Evolutionary conservation across 495 filamentous ascomycete genomes (phyloP).

Genomic region (Poronia punctata): DNA sequence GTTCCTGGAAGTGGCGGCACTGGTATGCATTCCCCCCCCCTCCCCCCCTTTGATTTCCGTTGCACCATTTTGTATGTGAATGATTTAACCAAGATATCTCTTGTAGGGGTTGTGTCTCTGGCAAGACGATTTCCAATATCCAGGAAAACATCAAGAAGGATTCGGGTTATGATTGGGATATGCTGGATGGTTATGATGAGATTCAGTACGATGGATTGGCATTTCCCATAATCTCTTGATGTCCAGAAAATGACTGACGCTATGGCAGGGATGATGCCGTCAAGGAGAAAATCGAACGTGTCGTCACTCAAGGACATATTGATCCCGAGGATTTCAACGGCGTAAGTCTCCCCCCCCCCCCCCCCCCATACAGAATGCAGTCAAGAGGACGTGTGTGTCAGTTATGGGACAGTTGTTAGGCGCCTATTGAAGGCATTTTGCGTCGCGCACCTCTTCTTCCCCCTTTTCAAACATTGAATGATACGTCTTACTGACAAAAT

Average conservation of each 20-base stretch:
- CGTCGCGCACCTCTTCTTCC: too few relatives aligned
- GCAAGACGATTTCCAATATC: conserved; percentile 51
- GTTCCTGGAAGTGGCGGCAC: conserved; percentile 62
- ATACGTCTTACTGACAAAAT: conserved; percentile 3
- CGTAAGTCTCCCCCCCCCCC: conserved; percentile 51
- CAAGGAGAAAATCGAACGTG: conserved; percentile 56
- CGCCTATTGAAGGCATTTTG: too few relatives aligned
- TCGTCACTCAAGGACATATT: conserved; percentile 63
- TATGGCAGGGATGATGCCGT: conserved; percentile 35
- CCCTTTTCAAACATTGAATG: too few relatives aligned
- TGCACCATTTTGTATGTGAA: too few relatives aligned
- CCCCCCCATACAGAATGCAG: too few relatives aligned
- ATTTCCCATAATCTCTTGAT: background rate
- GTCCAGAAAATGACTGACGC: conserved; percentile 3
- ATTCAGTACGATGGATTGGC: conserved; percentile 33
- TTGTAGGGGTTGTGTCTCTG: conserved; percentile 74
- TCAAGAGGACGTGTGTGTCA: too few relatives aligned
- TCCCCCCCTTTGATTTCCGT: too few relatives aligned
- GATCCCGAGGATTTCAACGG: conserved; percentile 72
- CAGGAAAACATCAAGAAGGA: conserved; percentile 34
- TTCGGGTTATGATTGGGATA: conserved; percentile 35
- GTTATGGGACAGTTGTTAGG: too few relatives aligned
- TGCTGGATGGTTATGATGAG: conserved; percentile 67
- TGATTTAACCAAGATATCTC: conserved; percentile 4
- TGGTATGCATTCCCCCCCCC: conserved; percentile 51